Conservation (phyloP, 31 red algal genomes). For the Odonthalia washingtoniensis region DNA sequence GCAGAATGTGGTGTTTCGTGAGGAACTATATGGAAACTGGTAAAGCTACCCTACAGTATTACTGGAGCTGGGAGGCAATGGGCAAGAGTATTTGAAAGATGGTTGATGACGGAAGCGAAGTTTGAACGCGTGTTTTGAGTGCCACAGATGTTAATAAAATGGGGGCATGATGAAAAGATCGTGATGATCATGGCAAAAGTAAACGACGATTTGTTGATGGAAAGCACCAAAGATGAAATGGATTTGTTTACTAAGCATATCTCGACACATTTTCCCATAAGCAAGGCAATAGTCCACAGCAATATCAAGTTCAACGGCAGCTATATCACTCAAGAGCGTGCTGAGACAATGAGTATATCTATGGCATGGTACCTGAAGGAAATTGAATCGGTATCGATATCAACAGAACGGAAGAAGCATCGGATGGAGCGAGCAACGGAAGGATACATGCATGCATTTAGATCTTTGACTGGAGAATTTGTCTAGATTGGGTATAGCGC, state of each 20-base stretch:
- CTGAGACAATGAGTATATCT: not conserved
- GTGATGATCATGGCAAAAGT: conserved; percentile 6
- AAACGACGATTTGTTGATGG: conserved; percentile 1
- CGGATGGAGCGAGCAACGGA: too few relatives aligned
- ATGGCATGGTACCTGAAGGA: too few relatives aligned
- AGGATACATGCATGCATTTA: too few relatives aligned
- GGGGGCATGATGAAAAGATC: too few relatives aligned
- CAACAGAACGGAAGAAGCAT: too few relatives aligned
- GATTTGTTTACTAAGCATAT: not conserved
- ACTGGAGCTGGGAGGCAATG: conserved; percentile 51
- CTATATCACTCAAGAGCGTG: not conserved
- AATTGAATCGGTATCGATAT: too few relatives aligned
- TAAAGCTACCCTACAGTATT: conserved; percentile 34
- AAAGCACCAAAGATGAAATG: not conserved
- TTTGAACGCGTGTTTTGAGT: too few relatives aligned
- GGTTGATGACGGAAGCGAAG: conserved; percentile 5
- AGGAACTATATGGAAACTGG: conserved; percentile 7
- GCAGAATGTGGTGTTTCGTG: not conserved
- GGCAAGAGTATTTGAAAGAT: conserved; percentile 16
- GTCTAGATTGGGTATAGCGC: too few relatives aligned
- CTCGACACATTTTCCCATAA: not conserved
- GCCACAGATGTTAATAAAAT: too few relatives aligned
- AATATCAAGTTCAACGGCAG: not conserved
- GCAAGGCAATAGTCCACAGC: not conserved
- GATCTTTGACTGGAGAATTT: too few relatives aligned